These are phyloP conservation scores for Xylaria hypoxylon DNA, from an alignment of 2,329 filamentous ascomycete genomes.

Conservation along the genomic window DNA sequence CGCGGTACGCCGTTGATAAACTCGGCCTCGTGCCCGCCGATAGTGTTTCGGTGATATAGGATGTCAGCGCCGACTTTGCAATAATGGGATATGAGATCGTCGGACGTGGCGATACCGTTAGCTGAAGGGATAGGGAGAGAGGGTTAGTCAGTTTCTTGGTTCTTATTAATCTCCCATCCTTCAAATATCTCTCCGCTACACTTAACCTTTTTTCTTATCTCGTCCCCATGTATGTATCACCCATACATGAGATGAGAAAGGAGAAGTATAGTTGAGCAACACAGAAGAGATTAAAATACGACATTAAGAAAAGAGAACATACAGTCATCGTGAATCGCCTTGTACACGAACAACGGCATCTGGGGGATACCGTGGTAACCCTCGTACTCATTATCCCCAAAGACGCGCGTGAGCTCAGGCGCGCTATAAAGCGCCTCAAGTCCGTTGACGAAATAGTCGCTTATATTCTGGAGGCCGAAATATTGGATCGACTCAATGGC, in stretches of 20 bases:
- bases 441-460: conserved; percentile 24
- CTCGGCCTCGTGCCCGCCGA: conserved; percentile 22
- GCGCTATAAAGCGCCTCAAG: not conserved
- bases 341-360: conserved; percentile 30
- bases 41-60: conserved; percentile 24
- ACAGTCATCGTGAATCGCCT: conserved; percentile 27
- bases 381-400: conserved; percentile 12
- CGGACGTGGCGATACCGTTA: conserved; percentile 21
- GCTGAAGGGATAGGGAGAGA: not conserved
- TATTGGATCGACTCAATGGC: not conserved
- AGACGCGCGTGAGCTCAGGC: conserved; percentile 15
- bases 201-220: not conserved
- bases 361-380: conserved; percentile 25
- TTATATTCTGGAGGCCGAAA: conserved; percentile 9
- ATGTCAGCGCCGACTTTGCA: conserved; percentile 24
- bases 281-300: not conserved
- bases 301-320: not conserved
- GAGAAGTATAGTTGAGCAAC: not conserved
- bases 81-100: conserved; percentile 22
- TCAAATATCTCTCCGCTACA: not conserved
- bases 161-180: not conserved
- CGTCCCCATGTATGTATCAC: not conserved
- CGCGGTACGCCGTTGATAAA: conserved; percentile 16
- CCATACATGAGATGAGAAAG: not conserved
- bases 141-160: not conserved